phyloP scores from a whole-genome alignment of 371 early-diverging fungal species.

The Zancudomyces culisetae region DNA sequence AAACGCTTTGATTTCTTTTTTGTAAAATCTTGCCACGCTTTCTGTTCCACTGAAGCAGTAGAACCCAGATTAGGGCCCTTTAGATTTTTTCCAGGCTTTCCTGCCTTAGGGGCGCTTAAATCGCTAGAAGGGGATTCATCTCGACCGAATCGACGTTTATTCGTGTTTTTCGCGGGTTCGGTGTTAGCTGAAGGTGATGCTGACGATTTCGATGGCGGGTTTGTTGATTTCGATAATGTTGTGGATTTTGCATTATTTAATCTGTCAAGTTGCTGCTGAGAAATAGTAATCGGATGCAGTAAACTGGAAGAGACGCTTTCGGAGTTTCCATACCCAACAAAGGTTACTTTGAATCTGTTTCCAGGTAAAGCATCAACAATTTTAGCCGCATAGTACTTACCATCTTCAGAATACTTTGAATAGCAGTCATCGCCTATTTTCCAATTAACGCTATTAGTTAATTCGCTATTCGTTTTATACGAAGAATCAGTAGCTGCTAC shows the following conservation, averaged over 20 bases:
- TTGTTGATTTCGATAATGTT: not conserved
- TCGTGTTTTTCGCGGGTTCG: too few species aligned
- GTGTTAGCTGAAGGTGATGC: too few species aligned
- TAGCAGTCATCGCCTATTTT: slow-evolving; percentile 10
- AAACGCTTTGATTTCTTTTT: slow-evolving; percentile 16
- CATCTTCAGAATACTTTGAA: slow-evolving; percentile 25
- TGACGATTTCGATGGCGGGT: not conserved
- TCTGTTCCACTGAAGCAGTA: slow-evolving; percentile 8
- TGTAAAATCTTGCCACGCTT: slow-evolving; percentile 19
- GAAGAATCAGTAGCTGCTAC: not conserved
- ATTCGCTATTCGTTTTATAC: too few species aligned
- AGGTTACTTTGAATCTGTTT: slow-evolving; percentile 16
- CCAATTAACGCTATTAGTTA: too few species aligned
- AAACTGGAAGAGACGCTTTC: slow-evolving; percentile 18
- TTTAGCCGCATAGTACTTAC: slow-evolving; percentile 25
- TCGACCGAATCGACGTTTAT: not conserved
- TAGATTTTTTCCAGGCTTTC: slow-evolving; percentile 12
- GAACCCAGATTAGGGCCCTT: slow-evolving; percentile 5
- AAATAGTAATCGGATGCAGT: not conserved
- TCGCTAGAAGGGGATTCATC: not conserved
- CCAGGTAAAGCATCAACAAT: slow-evolving; percentile 7
- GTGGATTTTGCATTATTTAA: too few species aligned
- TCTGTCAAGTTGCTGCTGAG: not conserved
- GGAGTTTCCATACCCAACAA: slow-evolving; percentile 26
- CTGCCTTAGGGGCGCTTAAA: slow-evolving; percentile 1